Percentiles rank a stretch among this genome's conserved stretches.
phyloP scores from a whole-genome alignment of 345 rosid species.

The Camelina sativa region DNA sequence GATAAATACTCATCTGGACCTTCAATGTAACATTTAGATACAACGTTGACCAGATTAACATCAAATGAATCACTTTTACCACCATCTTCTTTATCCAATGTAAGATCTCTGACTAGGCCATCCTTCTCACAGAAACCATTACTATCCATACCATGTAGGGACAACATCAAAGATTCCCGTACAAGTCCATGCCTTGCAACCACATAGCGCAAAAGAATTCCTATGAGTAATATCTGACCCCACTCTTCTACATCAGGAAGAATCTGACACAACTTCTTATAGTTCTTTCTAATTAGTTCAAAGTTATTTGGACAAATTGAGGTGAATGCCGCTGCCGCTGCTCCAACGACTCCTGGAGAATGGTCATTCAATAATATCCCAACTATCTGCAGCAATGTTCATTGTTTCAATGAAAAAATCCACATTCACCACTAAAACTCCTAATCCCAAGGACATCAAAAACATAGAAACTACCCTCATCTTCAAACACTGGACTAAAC shows the following conservation, averaged over 20 bases:
- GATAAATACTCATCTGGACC: constrained; percentile 90
- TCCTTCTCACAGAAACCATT: constrained; percentile 53
- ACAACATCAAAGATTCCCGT: constrained; percentile 85
- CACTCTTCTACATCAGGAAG: constrained; percentile 99
- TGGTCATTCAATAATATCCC: constrained; percentile 77
- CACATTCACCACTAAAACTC: constrained; percentile 7
- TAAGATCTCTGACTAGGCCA: constrained; percentile 46
- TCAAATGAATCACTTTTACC: constrained; percentile 44
- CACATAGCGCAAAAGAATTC: constrained; percentile 75
- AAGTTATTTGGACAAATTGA: constrained; percentile 87
- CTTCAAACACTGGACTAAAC: constrained; percentile 8
- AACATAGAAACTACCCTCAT: neutral
- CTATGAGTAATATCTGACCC: constrained; percentile 90
- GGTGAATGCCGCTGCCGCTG: constrained; percentile 92
- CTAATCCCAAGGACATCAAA: constrained; percentile 5
- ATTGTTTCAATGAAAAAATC: constrained; percentile 6
- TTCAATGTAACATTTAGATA: constrained; percentile 82
- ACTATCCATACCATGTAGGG: constrained; percentile 50
- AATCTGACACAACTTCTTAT: constrained; percentile 78
- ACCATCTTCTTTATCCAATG: constrained; percentile 46
- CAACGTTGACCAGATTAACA: constrained; percentile 44
- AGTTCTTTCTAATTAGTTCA: constrained; percentile 66
- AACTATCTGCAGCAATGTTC: constrained; percentile 65
- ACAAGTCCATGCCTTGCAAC: constrained; percentile 90
- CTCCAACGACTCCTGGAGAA: constrained; percentile 96